phyloP scores from a whole-genome alignment of 2,329 filamentous ascomycete genomes.

The Aspergillus tanneri region DNA sequence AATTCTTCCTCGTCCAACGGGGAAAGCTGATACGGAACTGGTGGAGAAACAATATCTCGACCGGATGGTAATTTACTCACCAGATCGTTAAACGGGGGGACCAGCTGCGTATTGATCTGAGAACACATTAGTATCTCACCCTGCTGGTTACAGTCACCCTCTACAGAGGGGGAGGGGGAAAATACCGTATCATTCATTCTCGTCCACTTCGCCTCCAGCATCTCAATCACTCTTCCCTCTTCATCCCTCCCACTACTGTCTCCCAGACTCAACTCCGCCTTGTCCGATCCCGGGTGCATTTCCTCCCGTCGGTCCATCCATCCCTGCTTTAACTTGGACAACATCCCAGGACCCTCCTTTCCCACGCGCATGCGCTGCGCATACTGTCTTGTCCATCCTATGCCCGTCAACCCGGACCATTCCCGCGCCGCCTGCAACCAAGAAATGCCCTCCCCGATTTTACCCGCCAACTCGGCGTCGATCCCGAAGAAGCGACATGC shows the following conservation, averaged over 20 bases:
- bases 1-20: slow-evolving; percentile 64
- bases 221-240: slow-evolving; percentile 79
- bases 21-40: slow-evolving; percentile 67
- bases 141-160: background rate
- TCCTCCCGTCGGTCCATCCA: slow-evolving; percentile 78
- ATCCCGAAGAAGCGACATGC: slow-evolving; percentile 89
- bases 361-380: too few relatives aligned
- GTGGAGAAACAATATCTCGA: slow-evolving; percentile 71
- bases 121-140: slow-evolving; percentile 6
- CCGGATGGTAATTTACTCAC: slow-evolving; percentile 81
- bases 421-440: slow-evolving; percentile 78
- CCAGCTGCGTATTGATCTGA: slow-evolving; percentile 74
- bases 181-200: slow-evolving; percentile 86
- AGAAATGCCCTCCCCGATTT: slow-evolving; percentile 80
- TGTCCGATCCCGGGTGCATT: slow-evolving; percentile 68
- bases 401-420: slow-evolving; percentile 48
- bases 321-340: slow-evolving; percentile 66
- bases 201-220: slow-evolving; percentile 84
- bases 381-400: slow-evolving; percentile 26
- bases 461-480: slow-evolving; percentile 78
- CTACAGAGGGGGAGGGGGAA: background rate
- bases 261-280: slow-evolving; percentile 50
- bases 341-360: slow-evolving; percentile 25
- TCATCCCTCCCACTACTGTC: slow-evolving; percentile 80
- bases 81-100: slow-evolving; percentile 71